Evolutionary conservation across 345 rosid species (phyloP).

Genomic region (Melastoma malabathricum): DNA sequence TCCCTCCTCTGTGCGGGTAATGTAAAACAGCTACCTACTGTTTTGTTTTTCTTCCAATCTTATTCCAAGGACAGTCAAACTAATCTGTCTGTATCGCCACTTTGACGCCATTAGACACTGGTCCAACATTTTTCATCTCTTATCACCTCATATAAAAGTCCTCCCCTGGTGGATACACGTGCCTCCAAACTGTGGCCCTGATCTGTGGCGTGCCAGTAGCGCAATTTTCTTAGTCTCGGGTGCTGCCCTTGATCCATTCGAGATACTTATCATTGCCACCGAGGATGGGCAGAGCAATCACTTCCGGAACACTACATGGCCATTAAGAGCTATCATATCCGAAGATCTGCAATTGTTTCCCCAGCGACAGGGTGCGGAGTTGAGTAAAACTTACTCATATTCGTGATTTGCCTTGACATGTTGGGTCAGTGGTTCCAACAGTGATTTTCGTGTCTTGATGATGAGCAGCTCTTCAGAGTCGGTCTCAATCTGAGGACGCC

Average conservation of each 20-base stretch:
- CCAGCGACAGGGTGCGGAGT: not conserved
- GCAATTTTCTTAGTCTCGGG: conserved; percentile 41
- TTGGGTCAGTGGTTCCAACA: conserved; percentile 60
- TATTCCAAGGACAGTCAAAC: too few species aligned
- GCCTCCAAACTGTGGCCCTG: too few species aligned
- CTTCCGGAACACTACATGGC: conserved; percentile 65
- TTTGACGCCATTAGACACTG: too few species aligned
- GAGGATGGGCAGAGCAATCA: conserved; percentile 68
- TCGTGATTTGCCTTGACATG: conserved; percentile 90
- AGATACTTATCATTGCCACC: conserved; percentile 70
- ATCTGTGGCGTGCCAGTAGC: not conserved
- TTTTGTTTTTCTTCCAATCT: too few species aligned
- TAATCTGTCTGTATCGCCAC: too few species aligned
- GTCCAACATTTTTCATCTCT: too few species aligned
- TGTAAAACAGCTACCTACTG: too few species aligned
- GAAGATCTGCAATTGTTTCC: too few species aligned
- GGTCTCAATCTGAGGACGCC: conserved; percentile 41
- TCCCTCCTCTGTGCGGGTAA: not conserved
- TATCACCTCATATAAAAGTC: too few species aligned
- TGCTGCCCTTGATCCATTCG: conserved; percentile 75
- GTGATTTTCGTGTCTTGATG: conserved; percentile 84
- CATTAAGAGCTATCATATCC: too few species aligned
- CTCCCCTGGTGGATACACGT: too few species aligned
- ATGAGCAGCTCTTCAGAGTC: conserved; percentile 83
- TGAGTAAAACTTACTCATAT: conserved; percentile 58